Evolutionary conservation across 352 stramenopile species (phyloP).

Genomic region (Globisporangium mamillatum): DNA sequence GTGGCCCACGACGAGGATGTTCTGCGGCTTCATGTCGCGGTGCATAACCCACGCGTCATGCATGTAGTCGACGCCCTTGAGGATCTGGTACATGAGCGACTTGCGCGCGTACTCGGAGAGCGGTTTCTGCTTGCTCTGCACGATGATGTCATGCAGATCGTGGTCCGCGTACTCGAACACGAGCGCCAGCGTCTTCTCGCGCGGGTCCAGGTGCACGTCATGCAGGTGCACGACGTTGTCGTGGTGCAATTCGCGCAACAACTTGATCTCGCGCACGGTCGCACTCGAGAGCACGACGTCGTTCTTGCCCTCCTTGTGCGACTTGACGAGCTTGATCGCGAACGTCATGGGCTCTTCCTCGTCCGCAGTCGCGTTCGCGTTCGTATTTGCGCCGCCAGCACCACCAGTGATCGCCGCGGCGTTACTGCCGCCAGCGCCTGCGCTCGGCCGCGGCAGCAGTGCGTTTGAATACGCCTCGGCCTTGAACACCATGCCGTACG

Average conservation of each 20-base stretch:
- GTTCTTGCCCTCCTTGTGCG: slow-evolving; percentile 89
- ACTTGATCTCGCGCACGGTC: slow-evolving; percentile 88
- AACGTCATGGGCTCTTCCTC: slow-evolving; percentile 84
- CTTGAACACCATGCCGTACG: slow-evolving; percentile 90
- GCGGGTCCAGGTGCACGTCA: slow-evolving; percentile 84
- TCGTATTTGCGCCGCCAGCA: slow-evolving; percentile 5
- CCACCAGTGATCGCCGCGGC: background rate
- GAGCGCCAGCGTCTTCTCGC: slow-evolving; percentile 78
- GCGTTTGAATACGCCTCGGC: slow-evolving; percentile 63
- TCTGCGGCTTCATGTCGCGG: slow-evolving; percentile 92
- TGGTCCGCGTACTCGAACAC: slow-evolving; percentile 91
- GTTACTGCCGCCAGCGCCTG: slow-evolving; percentile 6
- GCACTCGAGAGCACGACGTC: slow-evolving; percentile 87
- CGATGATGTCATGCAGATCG: slow-evolving; percentile 88
- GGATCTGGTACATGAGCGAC: slow-evolving; percentile 91
- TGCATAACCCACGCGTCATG: slow-evolving; percentile 93
- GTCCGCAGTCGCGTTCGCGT: slow-evolving; percentile 17
- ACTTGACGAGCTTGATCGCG: slow-evolving; percentile 88
- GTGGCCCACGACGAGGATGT: slow-evolving; percentile 90
- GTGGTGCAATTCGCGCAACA: slow-evolving; percentile 84
- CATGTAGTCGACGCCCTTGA: slow-evolving; percentile 92
- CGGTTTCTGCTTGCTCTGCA: slow-evolving; percentile 85
- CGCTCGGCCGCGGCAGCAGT: slow-evolving; percentile 33
- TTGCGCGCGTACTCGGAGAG: slow-evolving; percentile 91
- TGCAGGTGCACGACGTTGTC: slow-evolving; percentile 87